Evolutionary conservation across 345 rosid species (phyloP).

Genomic region (Euphorbia tirucalli): DNA sequence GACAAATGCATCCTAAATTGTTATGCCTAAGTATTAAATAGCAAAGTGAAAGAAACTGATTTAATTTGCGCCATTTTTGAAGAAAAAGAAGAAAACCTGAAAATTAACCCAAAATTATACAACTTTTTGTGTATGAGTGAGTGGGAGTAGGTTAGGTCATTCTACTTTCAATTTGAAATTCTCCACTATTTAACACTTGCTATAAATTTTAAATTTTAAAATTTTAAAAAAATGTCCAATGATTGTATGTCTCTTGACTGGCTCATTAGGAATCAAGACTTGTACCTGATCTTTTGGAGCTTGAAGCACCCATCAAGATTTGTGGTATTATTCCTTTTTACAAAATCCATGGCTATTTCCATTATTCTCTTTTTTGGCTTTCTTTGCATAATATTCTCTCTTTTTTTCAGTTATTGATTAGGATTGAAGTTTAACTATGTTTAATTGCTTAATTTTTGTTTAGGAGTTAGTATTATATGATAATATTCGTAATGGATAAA

Average conservation of each 20-base stretch:
- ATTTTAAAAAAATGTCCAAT: no score
- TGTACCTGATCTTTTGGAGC: constrained; percentile 71
- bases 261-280: no score
- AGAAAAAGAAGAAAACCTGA: no score
- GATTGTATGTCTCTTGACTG: no score
- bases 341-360: background rate
- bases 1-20: no score
- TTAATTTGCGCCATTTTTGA: no score
- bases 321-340: constrained; percentile 43
- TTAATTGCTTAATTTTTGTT: background rate
- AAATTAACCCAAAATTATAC: no score
- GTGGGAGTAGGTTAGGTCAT: no score
- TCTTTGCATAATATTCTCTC: background rate
- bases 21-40: no score
- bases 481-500: background rate
- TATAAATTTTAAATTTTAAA: no score
- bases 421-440: background rate
- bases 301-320: constrained; percentile 81
- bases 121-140: no score
- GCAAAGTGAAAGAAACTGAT: no score
- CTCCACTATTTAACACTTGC: background rate
- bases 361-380: background rate
- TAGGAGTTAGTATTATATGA: background rate
- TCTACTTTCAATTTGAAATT: background rate
- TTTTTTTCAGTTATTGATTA: background rate